Evolutionary conservation across 2,329 filamentous ascomycete species (phyloP).

Genomic region (Trichoderma pleuroti): DNA sequence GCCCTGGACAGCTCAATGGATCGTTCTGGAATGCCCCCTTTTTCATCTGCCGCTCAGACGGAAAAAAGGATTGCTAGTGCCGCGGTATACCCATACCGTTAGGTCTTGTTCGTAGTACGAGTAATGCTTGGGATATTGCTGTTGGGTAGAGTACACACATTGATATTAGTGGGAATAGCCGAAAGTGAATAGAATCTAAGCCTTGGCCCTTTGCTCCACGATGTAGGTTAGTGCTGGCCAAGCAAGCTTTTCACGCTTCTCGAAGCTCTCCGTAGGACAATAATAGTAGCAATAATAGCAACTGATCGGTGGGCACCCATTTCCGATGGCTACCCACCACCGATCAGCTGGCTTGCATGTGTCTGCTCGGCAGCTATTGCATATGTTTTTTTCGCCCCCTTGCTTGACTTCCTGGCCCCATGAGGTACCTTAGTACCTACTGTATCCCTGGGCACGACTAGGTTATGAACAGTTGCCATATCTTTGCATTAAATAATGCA

Average conservation of each 20-base stretch:
- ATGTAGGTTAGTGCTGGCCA: neutral
- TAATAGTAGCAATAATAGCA: neutral
- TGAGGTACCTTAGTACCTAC: neutral
- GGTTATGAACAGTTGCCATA: neutral
- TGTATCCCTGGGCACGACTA: neutral
- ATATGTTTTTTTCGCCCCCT: neutral
- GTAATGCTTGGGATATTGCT: neutral
- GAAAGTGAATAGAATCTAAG: neutral
- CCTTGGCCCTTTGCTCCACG: neutral
- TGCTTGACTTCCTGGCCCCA: neutral
- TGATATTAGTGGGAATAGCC: neutral
- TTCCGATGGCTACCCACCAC: neutral
- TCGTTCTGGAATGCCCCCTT: conserved; percentile 12
- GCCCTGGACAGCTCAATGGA: neutral
- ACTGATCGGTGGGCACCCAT: neutral
- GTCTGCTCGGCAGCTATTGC: neutral
- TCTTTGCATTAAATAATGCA: neutral
- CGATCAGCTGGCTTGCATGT: neutral
- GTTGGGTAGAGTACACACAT: neutral
- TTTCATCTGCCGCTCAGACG: neutral
- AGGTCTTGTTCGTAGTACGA: neutral
- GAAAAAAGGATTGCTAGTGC: neutral
- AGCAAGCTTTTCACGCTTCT: neutral
- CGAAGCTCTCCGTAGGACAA: neutral
- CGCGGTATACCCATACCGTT: neutral